Percentiles rank a stretch among this genome's conserved stretches.
Evolutionary conservation across 306 rosid genomes (phyloP).

Genomic region (Astragalus glycyphyllos): DNA sequence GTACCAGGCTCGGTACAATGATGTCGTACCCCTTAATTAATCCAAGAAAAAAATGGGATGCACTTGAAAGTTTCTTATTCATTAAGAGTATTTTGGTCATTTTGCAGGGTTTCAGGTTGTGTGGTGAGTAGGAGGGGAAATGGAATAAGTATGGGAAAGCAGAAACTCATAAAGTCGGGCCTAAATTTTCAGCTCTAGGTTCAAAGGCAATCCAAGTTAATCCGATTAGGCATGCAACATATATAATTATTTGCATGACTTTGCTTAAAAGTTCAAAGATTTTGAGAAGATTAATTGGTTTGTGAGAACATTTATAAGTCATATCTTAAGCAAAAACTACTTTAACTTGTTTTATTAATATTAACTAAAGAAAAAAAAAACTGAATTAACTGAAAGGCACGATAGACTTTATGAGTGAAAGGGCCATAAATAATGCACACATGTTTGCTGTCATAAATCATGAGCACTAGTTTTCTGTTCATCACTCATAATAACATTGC

Average conservation of each 20-base stretch:
- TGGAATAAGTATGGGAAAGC: too few relatives aligned
- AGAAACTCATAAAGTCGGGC: too few relatives aligned
- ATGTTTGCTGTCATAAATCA: constrained; percentile 44
- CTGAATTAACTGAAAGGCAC: constrained; percentile 47
- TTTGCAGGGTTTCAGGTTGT: too few relatives aligned
- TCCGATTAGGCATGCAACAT: neutral
- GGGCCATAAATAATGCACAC: constrained; percentile 29
- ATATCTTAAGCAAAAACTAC: constrained; percentile 19
- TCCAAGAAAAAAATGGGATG: too few relatives aligned
- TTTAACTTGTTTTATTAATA: too few relatives aligned
- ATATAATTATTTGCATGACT: neutral
- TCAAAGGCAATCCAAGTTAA: neutral
- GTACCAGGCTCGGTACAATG: too few relatives aligned
- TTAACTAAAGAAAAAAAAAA: neutral
- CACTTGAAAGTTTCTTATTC: too few relatives aligned
- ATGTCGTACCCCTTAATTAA: too few relatives aligned
- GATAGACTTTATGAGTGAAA: neutral
- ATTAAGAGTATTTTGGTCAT: too few relatives aligned
- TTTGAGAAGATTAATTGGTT: neutral
- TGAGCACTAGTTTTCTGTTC: constrained; percentile 39
- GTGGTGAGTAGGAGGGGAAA: too few relatives aligned
- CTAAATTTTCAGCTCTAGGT: too few relatives aligned
- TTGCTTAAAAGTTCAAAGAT: neutral
- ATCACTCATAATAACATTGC: constrained; percentile 32
- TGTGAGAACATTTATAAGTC: neutral